Percentiles rank a stretch among this genome's conserved stretches.
These are phyloP conservation scores for Sphagnum magellanicum DNA, from an alignment of 228 moss, liverwort and hornwort species.

Conservation along the genomic window DNA sequence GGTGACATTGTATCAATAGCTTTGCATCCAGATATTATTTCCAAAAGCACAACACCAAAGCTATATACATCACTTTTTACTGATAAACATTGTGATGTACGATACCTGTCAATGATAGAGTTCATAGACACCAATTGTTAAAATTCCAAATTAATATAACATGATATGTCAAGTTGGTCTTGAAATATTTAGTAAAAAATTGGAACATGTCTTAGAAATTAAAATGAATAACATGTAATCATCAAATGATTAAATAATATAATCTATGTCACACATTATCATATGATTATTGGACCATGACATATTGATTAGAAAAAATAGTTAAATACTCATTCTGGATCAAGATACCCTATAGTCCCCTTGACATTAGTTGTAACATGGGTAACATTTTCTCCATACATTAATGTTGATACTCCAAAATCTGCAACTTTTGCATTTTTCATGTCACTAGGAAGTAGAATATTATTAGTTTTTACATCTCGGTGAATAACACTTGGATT, in stretches of 20 bases:
- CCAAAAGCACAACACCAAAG: slow-evolving; percentile 26
- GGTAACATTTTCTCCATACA: not conserved
- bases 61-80: slow-evolving; percentile 29
- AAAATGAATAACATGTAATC: too few species aligned
- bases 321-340: slow-evolving; percentile 20
- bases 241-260: too few species aligned
- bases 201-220: too few species aligned
- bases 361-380: slow-evolving; percentile 20
- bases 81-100: slow-evolving; percentile 6
- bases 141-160: too few species aligned
- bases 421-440: slow-evolving; percentile 23
- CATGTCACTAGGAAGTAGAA: slow-evolving; percentile 19
- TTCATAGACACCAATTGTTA: too few species aligned
- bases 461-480: slow-evolving; percentile 22
- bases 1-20: slow-evolving; percentile 10
- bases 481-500: slow-evolving; percentile 25
- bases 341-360: slow-evolving; percentile 31
- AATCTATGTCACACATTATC: too few species aligned
- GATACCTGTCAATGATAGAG: slow-evolving; percentile 10
- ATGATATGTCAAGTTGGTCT: too few species aligned
- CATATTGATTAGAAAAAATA: not conserved
- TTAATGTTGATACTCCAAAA: slow-evolving; percentile 25
- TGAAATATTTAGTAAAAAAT: too few species aligned
- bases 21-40: slow-evolving; percentile 10
- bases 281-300: too few species aligned